Evolutionary conservation across 495 filamentous ascomycete genomes (phyloP).

Genomic region (Immersiella caudata): DNA sequence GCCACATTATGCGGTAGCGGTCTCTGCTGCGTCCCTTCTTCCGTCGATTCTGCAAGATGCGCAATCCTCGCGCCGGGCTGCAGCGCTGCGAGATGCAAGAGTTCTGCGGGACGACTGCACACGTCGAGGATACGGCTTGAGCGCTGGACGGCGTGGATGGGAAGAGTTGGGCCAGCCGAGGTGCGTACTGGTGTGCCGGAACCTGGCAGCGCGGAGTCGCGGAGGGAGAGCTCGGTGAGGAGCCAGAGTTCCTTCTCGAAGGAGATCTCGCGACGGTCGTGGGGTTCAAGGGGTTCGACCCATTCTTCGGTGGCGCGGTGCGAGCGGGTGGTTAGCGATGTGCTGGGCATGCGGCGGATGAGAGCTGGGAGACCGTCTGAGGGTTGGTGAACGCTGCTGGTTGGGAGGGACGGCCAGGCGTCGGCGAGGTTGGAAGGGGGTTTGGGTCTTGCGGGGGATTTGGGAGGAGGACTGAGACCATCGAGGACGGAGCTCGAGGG

Average conservation of each 20-base stretch:
- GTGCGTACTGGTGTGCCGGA: not conserved
- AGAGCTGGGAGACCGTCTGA: not conserved
- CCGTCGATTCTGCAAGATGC: not conserved
- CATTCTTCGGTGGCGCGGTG: not conserved
- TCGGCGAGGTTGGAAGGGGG: not conserved
- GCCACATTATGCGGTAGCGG: slow-evolving; percentile 11
- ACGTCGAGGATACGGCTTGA: slow-evolving; percentile 12
- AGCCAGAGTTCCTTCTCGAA: slow-evolving; percentile 14
- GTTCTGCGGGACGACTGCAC: not conserved
- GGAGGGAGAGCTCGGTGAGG: not conserved
- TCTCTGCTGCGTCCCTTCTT: not conserved
- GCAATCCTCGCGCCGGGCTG: slow-evolving; percentile 9
- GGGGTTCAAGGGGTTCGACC: not conserved
- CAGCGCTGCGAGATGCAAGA: slow-evolving; percentile 1
- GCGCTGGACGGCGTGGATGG: slow-evolving; percentile 7
- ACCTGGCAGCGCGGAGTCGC: not conserved
- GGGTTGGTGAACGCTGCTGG: not conserved
- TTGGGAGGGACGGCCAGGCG: not conserved
- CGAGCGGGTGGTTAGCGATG: not conserved
- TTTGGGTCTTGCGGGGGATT: not conserved
- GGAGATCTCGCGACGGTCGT: not conserved
- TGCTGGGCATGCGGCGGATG: not conserved
- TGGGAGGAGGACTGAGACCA: slow-evolving; percentile 11
- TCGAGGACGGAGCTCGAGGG: not conserved
- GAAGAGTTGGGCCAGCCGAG: not conserved